phyloP scores from a whole-genome alignment of 306 rosid species.

The Vigna nakashimae region DNA sequence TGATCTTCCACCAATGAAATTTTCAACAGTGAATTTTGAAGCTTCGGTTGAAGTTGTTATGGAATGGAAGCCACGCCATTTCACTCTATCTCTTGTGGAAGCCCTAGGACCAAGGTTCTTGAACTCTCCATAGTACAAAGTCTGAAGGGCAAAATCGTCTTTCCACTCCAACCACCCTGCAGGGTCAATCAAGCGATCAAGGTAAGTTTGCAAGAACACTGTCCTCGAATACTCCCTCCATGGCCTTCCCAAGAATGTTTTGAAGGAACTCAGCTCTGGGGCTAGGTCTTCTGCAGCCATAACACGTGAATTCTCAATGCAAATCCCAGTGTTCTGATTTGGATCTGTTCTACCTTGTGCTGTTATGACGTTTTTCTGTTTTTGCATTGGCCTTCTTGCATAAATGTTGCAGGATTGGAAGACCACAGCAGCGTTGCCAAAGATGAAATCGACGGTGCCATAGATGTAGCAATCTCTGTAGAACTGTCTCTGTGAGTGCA shows the following conservation, averaged over 20 bases:
- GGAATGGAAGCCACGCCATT: conserved; percentile 62
- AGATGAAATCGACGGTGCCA: conserved; percentile 67
- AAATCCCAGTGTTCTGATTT: conserved; percentile 62
- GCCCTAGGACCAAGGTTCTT: conserved; percentile 58
- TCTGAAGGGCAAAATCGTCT: conserved; percentile 56
- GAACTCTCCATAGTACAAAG: conserved; percentile 67
- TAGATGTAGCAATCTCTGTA: conserved; percentile 62
- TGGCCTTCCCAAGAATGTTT: conserved; percentile 61
- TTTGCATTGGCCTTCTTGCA: conserved; percentile 54
- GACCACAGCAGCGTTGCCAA: conserved; percentile 63
- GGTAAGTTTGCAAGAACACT: conserved; percentile 46
- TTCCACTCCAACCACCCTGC: conserved; percentile 69
- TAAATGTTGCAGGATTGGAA: conserved; percentile 59
- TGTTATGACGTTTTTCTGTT: conserved; percentile 53
- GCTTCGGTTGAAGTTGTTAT: conserved; percentile 49
- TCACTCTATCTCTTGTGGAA: conserved; percentile 52
- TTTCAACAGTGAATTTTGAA: conserved; percentile 48
- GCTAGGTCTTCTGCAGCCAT: conserved; percentile 50
- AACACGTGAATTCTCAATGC: conserved; percentile 54
- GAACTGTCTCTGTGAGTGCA: conserved; percentile 66
- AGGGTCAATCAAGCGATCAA: conserved; percentile 54
- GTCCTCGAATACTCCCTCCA: conserved; percentile 65
- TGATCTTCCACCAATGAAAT: conserved; percentile 56
- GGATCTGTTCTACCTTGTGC: conserved; percentile 64
- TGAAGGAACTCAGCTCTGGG: conserved; percentile 41